Evolutionary conservation across 2,329 filamentous ascomycete genomes (phyloP).

Genomic region (Anisogramma anomala): DNA sequence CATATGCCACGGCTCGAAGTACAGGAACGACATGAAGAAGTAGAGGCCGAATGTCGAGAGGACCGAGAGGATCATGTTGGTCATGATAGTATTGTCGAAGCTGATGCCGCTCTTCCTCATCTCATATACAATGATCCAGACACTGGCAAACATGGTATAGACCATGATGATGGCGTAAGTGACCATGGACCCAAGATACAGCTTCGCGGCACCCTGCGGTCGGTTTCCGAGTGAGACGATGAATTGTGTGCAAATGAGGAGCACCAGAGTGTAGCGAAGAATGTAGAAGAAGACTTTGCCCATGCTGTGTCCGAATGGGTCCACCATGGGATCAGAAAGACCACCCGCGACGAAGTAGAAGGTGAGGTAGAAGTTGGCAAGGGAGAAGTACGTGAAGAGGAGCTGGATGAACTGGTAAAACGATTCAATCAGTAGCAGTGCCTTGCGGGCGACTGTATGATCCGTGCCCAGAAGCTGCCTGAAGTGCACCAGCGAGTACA

Average conservation of each 20-base stretch:
- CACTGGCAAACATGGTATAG: slow-evolving; percentile 79
- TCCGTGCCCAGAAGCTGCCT: slow-evolving; percentile 87
- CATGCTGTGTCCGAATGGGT: slow-evolving; percentile 84
- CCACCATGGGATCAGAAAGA: slow-evolving; percentile 62
- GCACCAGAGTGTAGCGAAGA: slow-evolving; percentile 70
- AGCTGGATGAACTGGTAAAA: slow-evolving; percentile 89
- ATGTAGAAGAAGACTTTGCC: slow-evolving; percentile 78
- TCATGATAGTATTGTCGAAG: slow-evolving; percentile 82
- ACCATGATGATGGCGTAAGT: slow-evolving; percentile 91
- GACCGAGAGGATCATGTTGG: slow-evolving; percentile 86
- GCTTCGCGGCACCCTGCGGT: slow-evolving; percentile 83
- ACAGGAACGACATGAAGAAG: slow-evolving; percentile 91
- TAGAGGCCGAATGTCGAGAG: slow-evolving; percentile 84
- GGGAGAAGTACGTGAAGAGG: slow-evolving; percentile 92
- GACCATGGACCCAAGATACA: slow-evolving; percentile 81
- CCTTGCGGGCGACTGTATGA: slow-evolving; percentile 78
- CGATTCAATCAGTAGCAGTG: slow-evolving; percentile 89
- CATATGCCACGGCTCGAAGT: slow-evolving; percentile 98
- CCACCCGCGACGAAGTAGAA: slow-evolving; percentile 98
- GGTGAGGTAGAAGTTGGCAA: slow-evolving; percentile 97
- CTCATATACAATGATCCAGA: slow-evolving; percentile 84
- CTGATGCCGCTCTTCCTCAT: slow-evolving; percentile 46
- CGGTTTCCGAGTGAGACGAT: slow-evolving; percentile 94
- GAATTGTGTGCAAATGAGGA: slow-evolving; percentile 90
- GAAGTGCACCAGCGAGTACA: slow-evolving; percentile 94